These are phyloP conservation scores for Phytophthora meadii DNA, from an alignment of 352 stramenopile genomes.

Conservation along the genomic window DNA sequence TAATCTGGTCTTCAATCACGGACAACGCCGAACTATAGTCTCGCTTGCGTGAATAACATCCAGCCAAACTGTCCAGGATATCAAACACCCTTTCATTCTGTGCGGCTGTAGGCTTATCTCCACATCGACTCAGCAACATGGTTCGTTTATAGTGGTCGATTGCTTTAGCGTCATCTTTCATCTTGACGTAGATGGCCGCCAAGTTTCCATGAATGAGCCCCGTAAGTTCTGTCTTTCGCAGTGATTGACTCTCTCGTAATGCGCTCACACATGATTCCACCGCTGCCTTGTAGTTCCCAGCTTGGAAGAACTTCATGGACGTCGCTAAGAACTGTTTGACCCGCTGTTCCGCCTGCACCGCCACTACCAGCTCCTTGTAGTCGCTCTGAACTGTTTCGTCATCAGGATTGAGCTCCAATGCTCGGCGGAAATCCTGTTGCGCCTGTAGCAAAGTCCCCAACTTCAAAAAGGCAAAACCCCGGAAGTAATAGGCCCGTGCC, in stretches of 20 bases:
- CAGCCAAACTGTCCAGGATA: conserved; percentile 58
- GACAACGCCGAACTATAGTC: conserved; percentile 63
- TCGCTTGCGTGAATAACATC: conserved; percentile 59
- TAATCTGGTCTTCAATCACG: conserved; percentile 60
- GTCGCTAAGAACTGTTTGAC: conserved; percentile 63
- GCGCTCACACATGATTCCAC: conserved; percentile 54
- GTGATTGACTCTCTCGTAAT: conserved; percentile 52
- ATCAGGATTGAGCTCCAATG: conserved; percentile 57
- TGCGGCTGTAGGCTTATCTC: conserved; percentile 29
- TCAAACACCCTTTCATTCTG: conserved; percentile 69
- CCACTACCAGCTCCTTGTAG: conserved; percentile 56
- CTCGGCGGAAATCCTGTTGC: conserved; percentile 59
- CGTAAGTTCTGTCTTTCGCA: conserved; percentile 72
- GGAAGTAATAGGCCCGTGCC: conserved; percentile 66
- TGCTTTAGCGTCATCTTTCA: conserved; percentile 61
- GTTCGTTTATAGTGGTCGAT: conserved; percentile 72
- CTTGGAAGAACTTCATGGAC: conserved; percentile 70
- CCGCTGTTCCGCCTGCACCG: conserved; percentile 50
- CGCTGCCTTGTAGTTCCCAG: conserved; percentile 58
- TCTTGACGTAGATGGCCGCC: conserved; percentile 60
- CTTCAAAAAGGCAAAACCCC: conserved; percentile 62
- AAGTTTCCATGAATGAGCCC: conserved; percentile 74
- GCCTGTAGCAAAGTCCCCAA: conserved; percentile 45
- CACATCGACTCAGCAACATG: conserved; percentile 46
- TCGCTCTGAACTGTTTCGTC: conserved; percentile 61